Conservation (phyloP, 1,284 basidiomycete genomes). For the Fomitopsis palustris region DNA sequence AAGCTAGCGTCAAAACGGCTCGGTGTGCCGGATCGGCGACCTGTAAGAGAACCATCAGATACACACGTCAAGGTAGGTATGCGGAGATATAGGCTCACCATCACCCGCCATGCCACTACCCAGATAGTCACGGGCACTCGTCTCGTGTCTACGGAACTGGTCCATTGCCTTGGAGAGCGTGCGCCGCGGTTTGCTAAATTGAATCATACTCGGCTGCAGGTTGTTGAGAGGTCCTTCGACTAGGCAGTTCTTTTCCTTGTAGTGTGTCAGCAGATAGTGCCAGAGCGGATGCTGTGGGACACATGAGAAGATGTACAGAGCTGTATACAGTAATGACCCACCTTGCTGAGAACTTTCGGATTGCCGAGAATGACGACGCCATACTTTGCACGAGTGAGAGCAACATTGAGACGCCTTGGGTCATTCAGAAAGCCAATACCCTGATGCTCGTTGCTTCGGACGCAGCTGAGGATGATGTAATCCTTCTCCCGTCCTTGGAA, state of each 20-base stretch:
- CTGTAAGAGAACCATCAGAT: constrained; percentile 26
- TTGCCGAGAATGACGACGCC: constrained; percentile 98
- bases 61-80: constrained; percentile 16
- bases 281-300: constrained; percentile 80
- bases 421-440: constrained; percentile 99
- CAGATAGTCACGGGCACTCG: constrained; percentile 73
- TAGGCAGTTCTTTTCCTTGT: constrained; percentile 93
- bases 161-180: constrained; percentile 85
- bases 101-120: constrained; percentile 41
- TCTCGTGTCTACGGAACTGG: constrained; percentile 87
- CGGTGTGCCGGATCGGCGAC: constrained; percentile 74
- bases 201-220: constrained; percentile 97
- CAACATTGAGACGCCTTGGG: constrained; percentile 94
- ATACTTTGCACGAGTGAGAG: constrained; percentile 96
- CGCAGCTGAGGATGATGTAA: constrained; percentile 98
- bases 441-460: constrained; percentile 99
- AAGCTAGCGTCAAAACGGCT: constrained; percentile 93
- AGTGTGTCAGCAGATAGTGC: constrained; percentile 98
- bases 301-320: constrained; percentile 10
- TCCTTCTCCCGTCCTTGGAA: constrained; percentile 99
- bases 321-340: constrained; percentile 32
- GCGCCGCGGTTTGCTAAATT: constrained; percentile 94
- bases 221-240: constrained; percentile 98
- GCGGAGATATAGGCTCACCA: constrained; percentile 35
- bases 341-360: constrained; percentile 98